phyloP scores from a whole-genome alignment of 306 rosid genomes.

The Rubus idaeus region DNA sequence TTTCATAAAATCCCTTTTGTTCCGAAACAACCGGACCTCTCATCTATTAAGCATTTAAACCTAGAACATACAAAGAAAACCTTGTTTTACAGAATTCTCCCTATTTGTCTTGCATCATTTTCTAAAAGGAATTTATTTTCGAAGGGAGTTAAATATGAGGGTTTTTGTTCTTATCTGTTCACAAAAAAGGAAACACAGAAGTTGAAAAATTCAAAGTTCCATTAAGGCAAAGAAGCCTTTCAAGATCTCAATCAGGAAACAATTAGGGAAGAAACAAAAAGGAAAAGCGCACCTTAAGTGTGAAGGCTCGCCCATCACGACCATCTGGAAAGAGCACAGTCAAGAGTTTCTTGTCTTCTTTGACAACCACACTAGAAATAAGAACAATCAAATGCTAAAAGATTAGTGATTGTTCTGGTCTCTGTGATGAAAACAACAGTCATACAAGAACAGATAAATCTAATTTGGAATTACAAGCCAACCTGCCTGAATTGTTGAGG shows the following conservation, averaged over 20 bases:
- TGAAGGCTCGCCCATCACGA: constrained; percentile 92
- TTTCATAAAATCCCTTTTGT: no score
- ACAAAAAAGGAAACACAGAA: not conserved
- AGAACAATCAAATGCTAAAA: constrained; percentile 26
- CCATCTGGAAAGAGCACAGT: constrained; percentile 92
- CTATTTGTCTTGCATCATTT: no score
- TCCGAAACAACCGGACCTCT: no score
- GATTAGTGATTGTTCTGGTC: constrained; percentile 32
- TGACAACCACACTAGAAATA: constrained; percentile 78
- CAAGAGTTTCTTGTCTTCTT: constrained; percentile 93
- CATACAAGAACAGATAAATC: constrained; percentile 8
- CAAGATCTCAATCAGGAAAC: not conserved
- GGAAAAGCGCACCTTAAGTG: constrained; percentile 73
- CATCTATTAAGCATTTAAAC: no score
- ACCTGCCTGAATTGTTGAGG: constrained; percentile 99
- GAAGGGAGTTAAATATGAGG: not conserved
- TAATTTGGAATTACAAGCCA: constrained; percentile 53
- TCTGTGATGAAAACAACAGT: constrained; percentile 12
- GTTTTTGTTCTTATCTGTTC: not conserved
- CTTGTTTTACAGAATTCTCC: no score
- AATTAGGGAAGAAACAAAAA: not conserved
- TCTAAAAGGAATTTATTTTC: not conserved
- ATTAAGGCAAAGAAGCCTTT: not conserved
- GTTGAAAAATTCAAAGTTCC: not conserved
- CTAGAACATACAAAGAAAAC: no score